Percentiles rank a stretch among this genome's conserved stretches.
Evolutionary conservation across 2,329 filamentous ascomycete genomes (phyloP).

Genomic region (Penicillium freii): DNA sequence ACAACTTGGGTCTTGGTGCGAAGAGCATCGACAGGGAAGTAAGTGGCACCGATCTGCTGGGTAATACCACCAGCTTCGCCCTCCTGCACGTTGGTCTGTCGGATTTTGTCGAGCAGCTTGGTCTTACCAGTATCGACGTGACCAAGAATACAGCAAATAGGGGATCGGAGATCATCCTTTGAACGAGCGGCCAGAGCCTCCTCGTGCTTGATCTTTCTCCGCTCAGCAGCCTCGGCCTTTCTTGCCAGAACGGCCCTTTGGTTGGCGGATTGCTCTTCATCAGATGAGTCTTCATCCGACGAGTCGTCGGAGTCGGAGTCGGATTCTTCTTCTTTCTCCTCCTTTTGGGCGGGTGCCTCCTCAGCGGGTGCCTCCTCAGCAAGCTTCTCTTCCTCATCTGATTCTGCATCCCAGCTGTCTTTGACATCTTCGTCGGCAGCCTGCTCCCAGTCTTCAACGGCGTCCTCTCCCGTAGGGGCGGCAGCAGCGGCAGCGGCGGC

Average conservation of each 20-base stretch:
- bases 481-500: slow-evolving; percentile 59
- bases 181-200: slow-evolving; percentile 88
- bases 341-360: slow-evolving; percentile 32
- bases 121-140: slow-evolving; percentile 99
- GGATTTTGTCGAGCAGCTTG: slow-evolving; percentile 97
- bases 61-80: slow-evolving; percentile 99
- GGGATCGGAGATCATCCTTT: slow-evolving; percentile 90
- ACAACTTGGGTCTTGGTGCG: slow-evolving; percentile 89
- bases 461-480: slow-evolving; percentile 53
- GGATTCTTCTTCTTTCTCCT: slow-evolving; percentile 30
- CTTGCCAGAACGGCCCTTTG: slow-evolving; percentile 70
- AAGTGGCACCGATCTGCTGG: slow-evolving; percentile 98
- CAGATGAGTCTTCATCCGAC: slow-evolving; percentile 51
- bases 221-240: slow-evolving; percentile 85
- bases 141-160: slow-evolving; percentile 98
- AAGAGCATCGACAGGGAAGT: slow-evolving; percentile 94
- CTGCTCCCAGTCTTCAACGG: slow-evolving; percentile 78
- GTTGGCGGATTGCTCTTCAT: slow-evolving; percentile 71
- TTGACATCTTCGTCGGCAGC: slow-evolving; percentile 78
- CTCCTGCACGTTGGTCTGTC: slow-evolving; percentile 97
- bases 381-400: slow-evolving; percentile 57
- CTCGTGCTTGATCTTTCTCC: slow-evolving; percentile 85
- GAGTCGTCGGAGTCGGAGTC: slow-evolving; percentile 41
- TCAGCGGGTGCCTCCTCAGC: slow-evolving; percentile 33
- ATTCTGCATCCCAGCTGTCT: slow-evolving; percentile 83